These are phyloP conservation scores for Wallacemonas sp. DNA, from an alignment of 208 protist species.

Conservation along the genomic window DNA sequence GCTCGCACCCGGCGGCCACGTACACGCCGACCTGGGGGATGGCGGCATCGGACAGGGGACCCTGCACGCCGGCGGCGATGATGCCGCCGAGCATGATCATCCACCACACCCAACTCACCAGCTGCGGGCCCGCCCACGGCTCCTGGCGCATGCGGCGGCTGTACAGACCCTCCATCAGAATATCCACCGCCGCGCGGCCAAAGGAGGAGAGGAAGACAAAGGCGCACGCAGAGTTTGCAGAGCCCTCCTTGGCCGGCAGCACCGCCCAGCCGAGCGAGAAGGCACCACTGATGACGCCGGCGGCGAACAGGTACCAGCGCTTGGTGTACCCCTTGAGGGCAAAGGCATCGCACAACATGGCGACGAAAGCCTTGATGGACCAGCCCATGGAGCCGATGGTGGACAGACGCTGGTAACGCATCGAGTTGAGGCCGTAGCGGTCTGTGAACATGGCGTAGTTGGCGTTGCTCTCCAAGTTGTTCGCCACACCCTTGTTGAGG, in stretches of 20 bases:
- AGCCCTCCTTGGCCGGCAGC: constrained; percentile 35
- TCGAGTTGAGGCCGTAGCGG: constrained; percentile 33
- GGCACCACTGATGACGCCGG: constrained; percentile 36
- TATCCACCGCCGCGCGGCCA: constrained; percentile 67
- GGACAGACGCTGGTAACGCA: constrained; percentile 51
- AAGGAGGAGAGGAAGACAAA: constrained; percentile 61
- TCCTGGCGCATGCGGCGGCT: constrained; percentile 57
- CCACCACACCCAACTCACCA: constrained; percentile 75
- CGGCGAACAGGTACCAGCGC: constrained; percentile 66
- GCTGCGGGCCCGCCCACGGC: constrained; percentile 40
- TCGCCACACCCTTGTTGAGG: constrained; percentile 57
- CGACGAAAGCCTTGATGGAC: constrained; percentile 68
- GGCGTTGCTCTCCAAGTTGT: constrained; percentile 36
- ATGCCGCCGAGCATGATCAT: constrained; percentile 56
- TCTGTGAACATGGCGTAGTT: constrained; percentile 47
- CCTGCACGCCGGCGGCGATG: constrained; percentile 44
- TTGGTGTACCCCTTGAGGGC: constrained; percentile 72
- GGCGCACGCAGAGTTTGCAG: constrained; percentile 32
- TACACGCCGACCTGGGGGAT: constrained; percentile 47
- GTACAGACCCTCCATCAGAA: constrained; percentile 80
- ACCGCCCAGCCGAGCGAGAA: constrained; percentile 48
- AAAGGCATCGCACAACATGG: constrained; percentile 63
- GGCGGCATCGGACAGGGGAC: constrained; percentile 54
- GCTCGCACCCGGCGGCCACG: constrained; percentile 56
- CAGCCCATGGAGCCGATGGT: constrained; percentile 45